Base-by-base conservation (phyloP, 2,329 filamentous ascomycete genomes). In the Cladosporium sp. region DNA sequence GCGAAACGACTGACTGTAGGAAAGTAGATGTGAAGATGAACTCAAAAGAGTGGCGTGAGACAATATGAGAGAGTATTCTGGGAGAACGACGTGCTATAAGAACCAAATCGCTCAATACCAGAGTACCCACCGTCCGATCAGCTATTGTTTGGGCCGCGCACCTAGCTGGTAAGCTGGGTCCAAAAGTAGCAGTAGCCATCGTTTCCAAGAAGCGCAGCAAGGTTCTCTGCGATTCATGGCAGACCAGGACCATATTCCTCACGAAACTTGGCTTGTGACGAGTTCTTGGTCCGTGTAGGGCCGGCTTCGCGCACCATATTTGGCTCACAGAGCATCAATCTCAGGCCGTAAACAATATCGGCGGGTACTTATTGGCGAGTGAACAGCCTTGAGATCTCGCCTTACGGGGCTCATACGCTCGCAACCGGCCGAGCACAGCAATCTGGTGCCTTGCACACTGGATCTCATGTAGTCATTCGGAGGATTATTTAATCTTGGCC, bases 111-210 rank as follows among this genome's bases (percentile, higher is more conserved):
- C 7, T 29, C 9, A 30, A 36, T 20, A 12, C n/a, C 16, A 33
- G 25, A 35, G 33, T 38, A 40, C 8, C 27, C 45, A 48, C 36
- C 25, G 6, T 18, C 25, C 4, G 35, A 25, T 25, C 45, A 32
- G 18, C 45, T 40, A 39, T 22, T 40, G 45, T 48, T 40, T 40
- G 45, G 36, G n/a, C 43, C 38, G 22, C 5, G n/a, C 5, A 27
- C 22, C 22, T 27, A 35, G 32, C 32, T 16, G 18, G 9, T 22
- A 33, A 33, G 45, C 36, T 40, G 45, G 7, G 16, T 40, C 36
- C 45, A 48, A 48, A 48, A 48, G 45, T 33, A 39, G 45, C 29
- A 47, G 35, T 38, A 33, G 35, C 22, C 43, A 38, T 19, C 25
- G 15, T 40, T 16, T 40, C 45, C 45, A 48, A 48, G 45, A 39